Percentiles rank a stretch among this genome's conserved stretches.
Evolutionary conservation across 129 eudicot species (phyloP).

Genomic region (Escallonia herrerae): DNA sequence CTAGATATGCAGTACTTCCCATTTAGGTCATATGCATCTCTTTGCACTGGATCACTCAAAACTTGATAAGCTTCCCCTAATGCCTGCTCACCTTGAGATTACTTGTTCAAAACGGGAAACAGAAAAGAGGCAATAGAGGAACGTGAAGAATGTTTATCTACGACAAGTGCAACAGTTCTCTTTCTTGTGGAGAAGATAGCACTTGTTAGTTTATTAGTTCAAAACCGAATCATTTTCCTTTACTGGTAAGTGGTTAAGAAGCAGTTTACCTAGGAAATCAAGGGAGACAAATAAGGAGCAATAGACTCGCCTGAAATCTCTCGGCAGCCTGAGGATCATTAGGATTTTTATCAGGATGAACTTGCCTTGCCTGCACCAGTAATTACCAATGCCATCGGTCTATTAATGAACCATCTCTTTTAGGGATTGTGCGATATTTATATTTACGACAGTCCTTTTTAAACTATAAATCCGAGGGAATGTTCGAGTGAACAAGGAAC

Average conservation of each 20-base stretch:
- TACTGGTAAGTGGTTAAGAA: too few species aligned
- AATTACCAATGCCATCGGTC: neutral
- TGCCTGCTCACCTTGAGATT: conserved; percentile 39
- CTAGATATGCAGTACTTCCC: conserved; percentile 77
- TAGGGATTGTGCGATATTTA: too few species aligned
- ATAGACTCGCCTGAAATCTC: conserved; percentile 74
- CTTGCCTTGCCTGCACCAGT: conserved; percentile 74
- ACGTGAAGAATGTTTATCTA: too few species aligned
- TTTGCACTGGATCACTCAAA: conserved; percentile 85
- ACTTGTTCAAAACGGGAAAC: neutral
- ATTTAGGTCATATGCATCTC: conserved; percentile 84
- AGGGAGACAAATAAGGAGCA: neutral
- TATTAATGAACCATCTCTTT: neutral
- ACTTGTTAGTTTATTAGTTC: too few species aligned
- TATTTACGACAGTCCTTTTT: neutral
- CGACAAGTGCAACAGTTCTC: neutral
- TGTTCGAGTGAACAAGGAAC: neutral
- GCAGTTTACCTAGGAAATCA: neutral
- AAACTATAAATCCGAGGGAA: neutral
- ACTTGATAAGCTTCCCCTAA: conserved; percentile 98
- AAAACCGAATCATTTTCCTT: too few species aligned
- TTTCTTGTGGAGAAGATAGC: too few species aligned
- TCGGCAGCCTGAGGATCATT: conserved; percentile 93
- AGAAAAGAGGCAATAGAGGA: neutral
- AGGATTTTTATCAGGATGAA: conserved; percentile 93